Conservation (phyloP, 768 basidiomycete species). For the Hygrocybe punicea region DNA sequence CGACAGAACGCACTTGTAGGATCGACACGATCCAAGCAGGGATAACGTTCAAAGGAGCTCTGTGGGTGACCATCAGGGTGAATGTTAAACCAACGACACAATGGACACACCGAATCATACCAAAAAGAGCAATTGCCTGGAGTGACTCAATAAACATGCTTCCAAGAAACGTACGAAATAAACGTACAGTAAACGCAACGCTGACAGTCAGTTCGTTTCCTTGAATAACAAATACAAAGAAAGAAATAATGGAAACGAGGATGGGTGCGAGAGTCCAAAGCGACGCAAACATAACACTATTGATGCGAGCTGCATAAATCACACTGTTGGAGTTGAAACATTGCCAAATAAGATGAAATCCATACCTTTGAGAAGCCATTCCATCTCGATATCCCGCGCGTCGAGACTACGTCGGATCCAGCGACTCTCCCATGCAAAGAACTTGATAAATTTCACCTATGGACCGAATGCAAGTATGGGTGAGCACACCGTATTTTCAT, state of each 20-base stretch:
- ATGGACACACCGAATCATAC: conserved; percentile 66
- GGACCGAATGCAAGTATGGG: not conserved
- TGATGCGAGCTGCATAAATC: conserved; percentile 53
- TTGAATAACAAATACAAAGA: conserved; percentile 66
- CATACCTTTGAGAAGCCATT: conserved; percentile 71
- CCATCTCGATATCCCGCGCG: conserved; percentile 65
- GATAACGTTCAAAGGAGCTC: conserved; percentile 72
- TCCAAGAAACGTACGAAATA: not conserved
- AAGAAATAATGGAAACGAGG: conserved; percentile 74
- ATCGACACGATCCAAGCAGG: conserved; percentile 78
- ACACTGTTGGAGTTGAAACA: not conserved
- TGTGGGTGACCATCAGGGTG: conserved; percentile 18
- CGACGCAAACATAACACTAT: conserved; percentile 64
- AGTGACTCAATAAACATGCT: not conserved
- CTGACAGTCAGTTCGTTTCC: conserved; percentile 74
- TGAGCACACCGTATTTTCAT: not conserved
- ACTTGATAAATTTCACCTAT: conserved; percentile 74
- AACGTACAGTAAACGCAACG: conserved; percentile 75
- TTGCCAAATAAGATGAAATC: not conserved
- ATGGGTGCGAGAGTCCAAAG: conserved; percentile 79
- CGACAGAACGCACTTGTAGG: conserved; percentile 46
- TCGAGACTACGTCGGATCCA: conserved; percentile 69
- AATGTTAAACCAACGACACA: not conserved
- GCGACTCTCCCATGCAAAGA: conserved; percentile 76
- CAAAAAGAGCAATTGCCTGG: conserved; percentile 75